phyloP scores from a whole-genome alignment of 768 basidiomycete species.

The Brasilioporus rufonigricans region DNA sequence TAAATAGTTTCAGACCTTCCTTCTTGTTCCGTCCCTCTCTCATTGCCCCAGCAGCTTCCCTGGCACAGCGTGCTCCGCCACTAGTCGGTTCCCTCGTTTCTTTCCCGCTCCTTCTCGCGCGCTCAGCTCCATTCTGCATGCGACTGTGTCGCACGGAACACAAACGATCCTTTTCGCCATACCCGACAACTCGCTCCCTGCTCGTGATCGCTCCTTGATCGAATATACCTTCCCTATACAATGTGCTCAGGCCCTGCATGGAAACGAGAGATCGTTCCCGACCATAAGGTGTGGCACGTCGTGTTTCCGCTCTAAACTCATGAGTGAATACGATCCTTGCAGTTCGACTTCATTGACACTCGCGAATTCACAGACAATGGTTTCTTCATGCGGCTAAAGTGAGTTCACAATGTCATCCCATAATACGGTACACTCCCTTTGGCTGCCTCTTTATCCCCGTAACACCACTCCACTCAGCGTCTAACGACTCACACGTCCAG shows the following conservation, averaged over 20 bases:
- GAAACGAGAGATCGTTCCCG: constrained; percentile 97
- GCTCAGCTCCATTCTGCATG: constrained; percentile 21
- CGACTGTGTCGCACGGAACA: constrained; percentile 36
- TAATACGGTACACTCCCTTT: neutral
- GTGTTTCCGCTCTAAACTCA: neutral
- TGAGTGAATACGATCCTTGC: constrained; percentile 3
- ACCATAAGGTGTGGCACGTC: constrained; percentile 78
- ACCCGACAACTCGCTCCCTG: constrained; percentile 22
- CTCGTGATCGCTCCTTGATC: constrained; percentile 19
- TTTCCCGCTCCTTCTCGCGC: constrained; percentile 22
- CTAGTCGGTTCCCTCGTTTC: constrained; percentile 22
- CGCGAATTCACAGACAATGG: constrained; percentile 89
- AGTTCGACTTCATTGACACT: constrained; percentile 98
- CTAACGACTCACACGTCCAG: constrained; percentile 38
- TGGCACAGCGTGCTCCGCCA: constrained; percentile 5
- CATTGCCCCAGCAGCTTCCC: constrained; percentile 7
- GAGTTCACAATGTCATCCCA: constrained; percentile 18
- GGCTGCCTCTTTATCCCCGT: neutral
- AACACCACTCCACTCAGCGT: neutral
- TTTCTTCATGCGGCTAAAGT: constrained; percentile 86
- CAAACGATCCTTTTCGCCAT: constrained; percentile 26
- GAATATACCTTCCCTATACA: constrained; percentile 7
- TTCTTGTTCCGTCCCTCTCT: constrained; percentile 2
- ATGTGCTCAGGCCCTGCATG: constrained; percentile 69
- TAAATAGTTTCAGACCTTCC: neutral